Evolutionary conservation across 2,329 filamentous ascomycete genomes (phyloP), one percentile per base, ranked within the genome.

Genomic region (Hypoxylon sp.): DNA sequence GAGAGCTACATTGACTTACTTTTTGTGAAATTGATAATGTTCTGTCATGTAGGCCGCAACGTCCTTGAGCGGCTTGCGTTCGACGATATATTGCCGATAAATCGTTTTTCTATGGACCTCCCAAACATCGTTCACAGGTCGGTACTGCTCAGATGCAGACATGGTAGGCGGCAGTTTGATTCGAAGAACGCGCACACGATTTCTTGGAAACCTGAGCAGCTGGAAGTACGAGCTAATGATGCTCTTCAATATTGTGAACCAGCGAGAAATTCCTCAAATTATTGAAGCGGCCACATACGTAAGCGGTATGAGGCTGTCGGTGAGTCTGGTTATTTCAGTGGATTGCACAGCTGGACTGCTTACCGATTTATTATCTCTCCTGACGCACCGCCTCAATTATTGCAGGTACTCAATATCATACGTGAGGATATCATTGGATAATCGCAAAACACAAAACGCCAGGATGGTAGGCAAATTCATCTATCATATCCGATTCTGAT

Each of bases 21-120:
- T 11, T 37, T 34, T 37, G n/a, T 2, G 2, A 14, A 51, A 32
- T 6, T 32, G 14, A n/a, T 51, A 14, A 12, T 23, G 14, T 23
- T 21, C 29, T 14, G 11, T 23, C 47, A 51, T 51, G 19, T 37
- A 34, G 2, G 19, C 9, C 14, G 12, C 47, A 34, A 51, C 27
- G 5, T 51, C 47, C 16, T 21, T 34, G 6, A 21, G 25, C 6
- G 14, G 8, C 29, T 19, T 51, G 16, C 9, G 0, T 37, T 32
- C n/a, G 19, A 32, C 19, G 16, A 51, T 32, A 34, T 32, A 37
- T 25, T 21, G 29, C 11, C 4, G 4, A 34, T 25, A 8, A 14
- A 51, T 51, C 9, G n/a, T n/a, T 8, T 51, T 51, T n/a, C 8
- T 51, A 51, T 32, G 9, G 3, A 51, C 16, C 30, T 51, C 27